Conservation (phyloP, 169 alveolate genomes). For the Ichthyophthirius multifiliis region DNA sequence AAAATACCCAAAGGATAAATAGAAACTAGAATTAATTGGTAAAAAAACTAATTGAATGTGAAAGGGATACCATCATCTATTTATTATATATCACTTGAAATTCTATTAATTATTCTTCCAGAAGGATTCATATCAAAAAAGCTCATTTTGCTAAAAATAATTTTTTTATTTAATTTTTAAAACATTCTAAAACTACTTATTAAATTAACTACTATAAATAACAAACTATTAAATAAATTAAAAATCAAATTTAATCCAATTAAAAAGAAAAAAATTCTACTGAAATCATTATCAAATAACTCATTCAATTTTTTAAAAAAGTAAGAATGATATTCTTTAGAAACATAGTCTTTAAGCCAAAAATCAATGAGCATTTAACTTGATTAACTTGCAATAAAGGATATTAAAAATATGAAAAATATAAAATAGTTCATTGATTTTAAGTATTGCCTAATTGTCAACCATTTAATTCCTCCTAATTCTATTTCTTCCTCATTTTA, state of each 20-base stretch:
- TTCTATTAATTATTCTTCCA: slow-evolving; percentile 60
- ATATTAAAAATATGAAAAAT: slow-evolving; percentile 23
- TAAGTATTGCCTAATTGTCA: slow-evolving; percentile 33
- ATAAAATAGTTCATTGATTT: slow-evolving; percentile 32
- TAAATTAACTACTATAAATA: too few relatives aligned
- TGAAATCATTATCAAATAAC: slow-evolving; percentile 26
- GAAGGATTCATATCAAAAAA: slow-evolving; percentile 56
- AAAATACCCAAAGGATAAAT: background rate
- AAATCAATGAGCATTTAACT: slow-evolving; percentile 46
- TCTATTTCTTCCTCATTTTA: background rate
- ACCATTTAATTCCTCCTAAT: background rate
- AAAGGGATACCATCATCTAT: slow-evolving; percentile 14
- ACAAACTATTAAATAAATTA: too few relatives aligned
- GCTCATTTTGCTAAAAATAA: slow-evolving; percentile 41
- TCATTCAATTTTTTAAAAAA: too few relatives aligned
- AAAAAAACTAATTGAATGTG: background rate
- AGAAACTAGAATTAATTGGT: background rate
- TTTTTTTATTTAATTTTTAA: slow-evolving; percentile 29
- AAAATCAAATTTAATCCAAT: too few relatives aligned
- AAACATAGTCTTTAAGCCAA: slow-evolving; percentile 51
- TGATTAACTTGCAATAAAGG: slow-evolving; percentile 22
- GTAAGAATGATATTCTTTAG: too few relatives aligned
- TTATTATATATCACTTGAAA: slow-evolving; percentile 46
- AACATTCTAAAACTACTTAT: slow-evolving; percentile 43
- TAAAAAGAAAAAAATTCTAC: slow-evolving; percentile 12